These are phyloP conservation scores for Lactarius pseudohatsudake DNA, from an alignment of 768 basidiomycete genomes.

Conservation along the genomic window DNA sequence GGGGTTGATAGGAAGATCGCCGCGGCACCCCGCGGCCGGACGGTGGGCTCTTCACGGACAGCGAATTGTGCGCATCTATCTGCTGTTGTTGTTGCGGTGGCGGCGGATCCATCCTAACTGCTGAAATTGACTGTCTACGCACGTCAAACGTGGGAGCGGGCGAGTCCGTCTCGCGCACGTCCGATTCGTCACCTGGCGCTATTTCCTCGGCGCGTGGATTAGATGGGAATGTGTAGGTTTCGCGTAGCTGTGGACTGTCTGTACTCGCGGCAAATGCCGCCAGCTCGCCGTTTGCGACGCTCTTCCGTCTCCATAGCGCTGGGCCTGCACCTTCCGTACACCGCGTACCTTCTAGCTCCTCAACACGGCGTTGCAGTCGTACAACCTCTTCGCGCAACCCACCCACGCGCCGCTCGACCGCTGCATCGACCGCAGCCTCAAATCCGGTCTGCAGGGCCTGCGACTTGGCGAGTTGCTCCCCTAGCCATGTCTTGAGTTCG, in stretches of 20 bases:
- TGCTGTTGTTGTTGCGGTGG: constrained; percentile 29
- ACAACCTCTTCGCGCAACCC: constrained; percentile 62
- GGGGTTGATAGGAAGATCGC: constrained; percentile 14
- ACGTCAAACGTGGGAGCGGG: constrained; percentile 49
- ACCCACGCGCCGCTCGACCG: constrained; percentile 61
- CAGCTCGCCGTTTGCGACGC: constrained; percentile 28
- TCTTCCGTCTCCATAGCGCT: constrained; percentile 28
- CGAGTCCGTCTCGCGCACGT: constrained; percentile 41
- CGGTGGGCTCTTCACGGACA: constrained; percentile 14
- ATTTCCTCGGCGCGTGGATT: constrained; percentile 16
- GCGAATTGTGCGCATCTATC: constrained; percentile 13
- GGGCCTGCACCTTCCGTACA: constrained; percentile 22
- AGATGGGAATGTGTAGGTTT: constrained; percentile 28
- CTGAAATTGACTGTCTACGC: constrained; percentile 50
- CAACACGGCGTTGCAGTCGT: constrained; percentile 59
- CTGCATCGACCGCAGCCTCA: constrained; percentile 54
- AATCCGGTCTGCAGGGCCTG: constrained; percentile 55
- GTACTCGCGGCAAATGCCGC: constrained; percentile 12
- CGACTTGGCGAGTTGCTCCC: constrained; percentile 68
- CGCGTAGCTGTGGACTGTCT: constrained; percentile 21
- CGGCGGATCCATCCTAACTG: constrained; percentile 49
- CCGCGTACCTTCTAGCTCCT: constrained; percentile 61
- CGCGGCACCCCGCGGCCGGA: constrained; percentile 6
- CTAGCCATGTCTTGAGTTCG: constrained; percentile 74
- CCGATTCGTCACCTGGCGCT: constrained; percentile 6